phyloP scores from a whole-genome alignment of 2,329 filamentous ascomycete species.

The Fonsecaea erecta region DNA sequence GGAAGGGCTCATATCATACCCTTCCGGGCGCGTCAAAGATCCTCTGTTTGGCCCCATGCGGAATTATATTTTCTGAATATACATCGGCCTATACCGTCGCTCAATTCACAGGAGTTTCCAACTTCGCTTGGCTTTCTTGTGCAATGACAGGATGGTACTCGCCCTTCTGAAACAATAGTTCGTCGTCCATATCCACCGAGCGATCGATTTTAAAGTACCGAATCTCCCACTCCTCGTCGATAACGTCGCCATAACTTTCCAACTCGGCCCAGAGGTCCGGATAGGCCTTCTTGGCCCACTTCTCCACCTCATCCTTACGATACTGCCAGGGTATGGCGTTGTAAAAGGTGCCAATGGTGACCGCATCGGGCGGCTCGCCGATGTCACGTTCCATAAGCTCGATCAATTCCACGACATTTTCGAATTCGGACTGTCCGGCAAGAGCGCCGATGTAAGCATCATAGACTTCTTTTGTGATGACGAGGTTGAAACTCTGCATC shows the following conservation, averaged over 20 bases:
- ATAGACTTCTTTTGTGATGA: conserved; percentile 74
- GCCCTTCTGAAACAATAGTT: conserved; percentile 32
- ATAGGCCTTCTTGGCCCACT: conserved; percentile 73
- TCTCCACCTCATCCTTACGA: conserved; percentile 71
- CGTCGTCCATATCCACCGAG: conserved; percentile 35
- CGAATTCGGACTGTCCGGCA: conserved; percentile 71
- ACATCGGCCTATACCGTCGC: neutral
- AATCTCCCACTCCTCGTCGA: conserved; percentile 39
- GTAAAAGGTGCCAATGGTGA: conserved; percentile 74
- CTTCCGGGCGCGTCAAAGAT: neutral
- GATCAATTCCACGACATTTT: conserved; percentile 69
- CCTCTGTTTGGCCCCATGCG: neutral
- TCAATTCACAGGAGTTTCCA: conserved; percentile 25
- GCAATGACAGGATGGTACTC: conserved; percentile 35
- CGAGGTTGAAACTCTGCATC: conserved; percentile 74
- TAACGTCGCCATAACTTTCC: conserved; percentile 43
- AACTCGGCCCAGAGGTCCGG: conserved; percentile 72
- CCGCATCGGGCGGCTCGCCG: conserved; percentile 68
- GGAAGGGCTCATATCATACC: neutral
- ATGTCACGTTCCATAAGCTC: conserved; percentile 68
- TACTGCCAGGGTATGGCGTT: conserved; percentile 71
- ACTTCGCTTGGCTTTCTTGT: conserved; percentile 20
- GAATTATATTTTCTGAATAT: neutral
- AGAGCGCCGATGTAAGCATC: conserved; percentile 77
- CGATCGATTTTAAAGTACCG: conserved; percentile 38